Evolutionary conservation across 2,329 filamentous ascomycete genomes (phyloP).

Genomic region (Nemania sp.): DNA sequence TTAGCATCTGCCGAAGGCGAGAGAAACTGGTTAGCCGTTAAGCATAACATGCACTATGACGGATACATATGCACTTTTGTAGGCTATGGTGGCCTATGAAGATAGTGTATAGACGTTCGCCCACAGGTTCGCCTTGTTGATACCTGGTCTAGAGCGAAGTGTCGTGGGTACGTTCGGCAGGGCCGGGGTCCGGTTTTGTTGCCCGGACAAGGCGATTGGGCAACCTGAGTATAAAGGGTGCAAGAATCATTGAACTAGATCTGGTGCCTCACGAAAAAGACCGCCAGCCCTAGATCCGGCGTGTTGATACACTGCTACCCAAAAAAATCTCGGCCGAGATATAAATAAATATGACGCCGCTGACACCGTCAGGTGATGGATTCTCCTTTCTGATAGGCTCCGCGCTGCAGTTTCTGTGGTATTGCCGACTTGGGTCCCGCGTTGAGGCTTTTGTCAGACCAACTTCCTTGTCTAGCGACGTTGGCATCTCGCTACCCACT

Average conservation of each 20-base stretch:
- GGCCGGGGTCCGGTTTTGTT: constrained; percentile 24
- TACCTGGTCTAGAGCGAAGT: constrained; percentile 1
- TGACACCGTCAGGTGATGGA: constrained; percentile 30
- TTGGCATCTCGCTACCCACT: constrained; percentile 15
- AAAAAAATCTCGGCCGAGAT: constrained; percentile 29
- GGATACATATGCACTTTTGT: constrained; percentile 11
- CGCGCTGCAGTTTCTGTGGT: constrained; percentile 4
- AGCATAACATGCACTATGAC: constrained; percentile 11
- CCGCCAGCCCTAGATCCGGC: background rate
- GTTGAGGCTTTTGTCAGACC: constrained; percentile 32
- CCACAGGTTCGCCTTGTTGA: background rate
- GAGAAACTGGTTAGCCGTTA: constrained; percentile 19
- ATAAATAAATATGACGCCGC: constrained; percentile 39
- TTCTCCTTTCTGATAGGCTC: constrained; percentile 29
- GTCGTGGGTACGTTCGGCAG: constrained; percentile 15
- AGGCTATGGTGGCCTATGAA: constrained; percentile 1
- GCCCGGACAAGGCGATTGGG: constrained; percentile 10
- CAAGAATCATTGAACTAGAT: background rate
- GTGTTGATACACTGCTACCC: background rate
- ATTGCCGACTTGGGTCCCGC: constrained; percentile 31
- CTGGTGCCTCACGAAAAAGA: constrained; percentile 15
- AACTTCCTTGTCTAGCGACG: constrained; percentile 30
- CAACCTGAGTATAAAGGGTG: background rate
- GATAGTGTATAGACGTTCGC: constrained; percentile 6
- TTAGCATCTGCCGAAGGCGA: constrained; percentile 30